Evolutionary conservation across 2,329 filamentous ascomycete species (phyloP).

Genomic region (Dactylellina haptotyla): DNA sequence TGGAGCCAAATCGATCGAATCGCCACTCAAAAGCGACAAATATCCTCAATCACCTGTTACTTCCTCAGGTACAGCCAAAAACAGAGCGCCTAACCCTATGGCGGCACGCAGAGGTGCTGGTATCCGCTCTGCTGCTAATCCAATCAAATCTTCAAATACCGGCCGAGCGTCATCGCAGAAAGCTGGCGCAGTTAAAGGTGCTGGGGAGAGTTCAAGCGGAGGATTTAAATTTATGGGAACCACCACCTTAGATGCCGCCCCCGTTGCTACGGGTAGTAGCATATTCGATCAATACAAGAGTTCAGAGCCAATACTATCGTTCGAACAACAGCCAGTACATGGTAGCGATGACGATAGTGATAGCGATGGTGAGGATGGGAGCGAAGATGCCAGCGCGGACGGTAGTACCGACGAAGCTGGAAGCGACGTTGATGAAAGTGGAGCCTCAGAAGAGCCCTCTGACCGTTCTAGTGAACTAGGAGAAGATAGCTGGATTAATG

Average conservation of each 20-base stretch:
- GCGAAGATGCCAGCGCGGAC: conserved; percentile 13
- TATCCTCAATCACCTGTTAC: not conserved
- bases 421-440: conserved; percentile 1
- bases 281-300: conserved; percentile 9
- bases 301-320: not conserved
- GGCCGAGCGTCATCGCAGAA: conserved; percentile 39
- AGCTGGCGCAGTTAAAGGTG: conserved; percentile 30
- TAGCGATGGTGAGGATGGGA: conserved; percentile 20
- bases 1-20: not conserved
- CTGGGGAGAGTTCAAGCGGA: not conserved
- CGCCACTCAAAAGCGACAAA: not conserved
- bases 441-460: not conserved
- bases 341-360: not conserved
- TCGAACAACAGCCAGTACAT: not conserved
- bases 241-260: not conserved
- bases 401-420: conserved; percentile 2
- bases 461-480: conserved; percentile 48
- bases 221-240: no score
- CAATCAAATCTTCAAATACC: conserved; percentile 3
- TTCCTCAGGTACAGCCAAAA: not conserved
- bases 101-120: conserved; percentile 18
- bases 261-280: conserved; percentile 8
- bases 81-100: conserved; percentile 33
- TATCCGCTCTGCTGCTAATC: not conserved
- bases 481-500: conserved; percentile 45